Evolutionary conservation across 2,329 filamentous ascomycete species (phyloP).

Genomic region (Aspergillus novoparasiticus): DNA sequence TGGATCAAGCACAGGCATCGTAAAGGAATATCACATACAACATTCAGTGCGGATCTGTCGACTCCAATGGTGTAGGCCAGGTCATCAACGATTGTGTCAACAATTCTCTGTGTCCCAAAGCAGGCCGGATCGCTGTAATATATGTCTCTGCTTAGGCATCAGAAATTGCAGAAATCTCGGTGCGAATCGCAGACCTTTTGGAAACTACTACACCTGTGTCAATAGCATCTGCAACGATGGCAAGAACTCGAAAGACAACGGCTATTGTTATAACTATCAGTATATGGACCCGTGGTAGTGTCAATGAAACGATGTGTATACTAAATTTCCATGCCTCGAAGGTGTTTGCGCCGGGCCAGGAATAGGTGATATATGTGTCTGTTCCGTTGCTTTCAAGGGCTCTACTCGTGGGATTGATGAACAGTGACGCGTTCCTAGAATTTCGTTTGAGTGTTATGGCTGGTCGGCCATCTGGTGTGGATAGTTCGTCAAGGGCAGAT

Average conservation of each 20-base stretch:
- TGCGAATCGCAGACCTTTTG: constrained; percentile 53
- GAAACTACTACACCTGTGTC: constrained; percentile 53
- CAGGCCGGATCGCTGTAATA: constrained; percentile 64
- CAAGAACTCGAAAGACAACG: constrained; percentile 57
- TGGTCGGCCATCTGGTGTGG: constrained; percentile 29
- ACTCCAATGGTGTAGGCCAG: constrained; percentile 63
- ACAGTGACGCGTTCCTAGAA: constrained; percentile 22
- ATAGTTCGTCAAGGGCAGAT: constrained; percentile 29
- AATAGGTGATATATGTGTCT: constrained; percentile 38
- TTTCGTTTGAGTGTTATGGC: constrained; percentile 34
- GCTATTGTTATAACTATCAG: constrained; percentile 39
- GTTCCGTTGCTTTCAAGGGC: constrained; percentile 29
- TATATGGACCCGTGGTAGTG: background rate
- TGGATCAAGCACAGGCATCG: background rate
- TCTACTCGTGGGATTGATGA: constrained; percentile 32
- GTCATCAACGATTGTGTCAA: constrained; percentile 63
- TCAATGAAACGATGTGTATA: constrained; percentile 20
- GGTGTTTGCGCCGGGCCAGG: constrained; percentile 57
- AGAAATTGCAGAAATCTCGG: background rate
- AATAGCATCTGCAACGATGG: constrained; percentile 57
- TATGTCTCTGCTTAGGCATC: constrained; percentile 55
- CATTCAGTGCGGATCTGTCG: constrained; percentile 56
- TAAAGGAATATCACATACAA: constrained; percentile 46
- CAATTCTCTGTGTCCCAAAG: constrained; percentile 59
- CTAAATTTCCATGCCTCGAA: constrained; percentile 60